phyloP scores from a whole-genome alignment of 208 protist genomes.

The Borovskyia barvae region DNA sequence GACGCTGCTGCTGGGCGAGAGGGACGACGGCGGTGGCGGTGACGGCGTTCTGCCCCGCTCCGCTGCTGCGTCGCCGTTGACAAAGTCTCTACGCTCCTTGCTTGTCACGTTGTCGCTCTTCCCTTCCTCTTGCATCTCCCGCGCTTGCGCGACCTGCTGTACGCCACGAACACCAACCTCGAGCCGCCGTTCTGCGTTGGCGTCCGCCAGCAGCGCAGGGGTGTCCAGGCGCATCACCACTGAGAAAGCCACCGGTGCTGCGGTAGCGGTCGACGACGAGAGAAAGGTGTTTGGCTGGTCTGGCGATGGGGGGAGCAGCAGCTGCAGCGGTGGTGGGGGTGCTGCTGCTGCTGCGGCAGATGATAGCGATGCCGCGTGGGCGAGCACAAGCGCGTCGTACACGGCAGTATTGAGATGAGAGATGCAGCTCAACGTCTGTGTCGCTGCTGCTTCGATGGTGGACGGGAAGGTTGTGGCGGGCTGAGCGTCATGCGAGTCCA shows the following conservation, averaged over 20 bases:
- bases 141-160: background rate
- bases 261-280: too few species aligned
- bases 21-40: too few species aligned
- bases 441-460: background rate
- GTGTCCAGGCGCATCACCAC: conserved; percentile 18
- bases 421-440: conserved; percentile 8
- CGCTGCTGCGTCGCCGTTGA: background rate
- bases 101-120: background rate
- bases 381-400: conserved; percentile 15
- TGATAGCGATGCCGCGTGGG: conserved; percentile 1
- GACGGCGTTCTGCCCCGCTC: too few species aligned
- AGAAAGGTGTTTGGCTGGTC: too few species aligned
- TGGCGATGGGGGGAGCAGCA: background rate
- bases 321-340: background rate
- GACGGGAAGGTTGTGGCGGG: too few species aligned
- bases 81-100: background rate
- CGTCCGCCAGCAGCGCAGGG: conserved; percentile 12
- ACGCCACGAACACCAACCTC: background rate
- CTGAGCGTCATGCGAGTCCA: too few species aligned
- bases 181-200: background rate
- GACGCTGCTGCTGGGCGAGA: background rate
- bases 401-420: conserved; percentile 23
- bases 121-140: background rate
- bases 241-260: background rate
- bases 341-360: background rate